A percentile compares a stretch with the other conserved stretches of the same genome.
These are phyloP conservation scores for Fusarium equiseti DNA, from an alignment of 2,329 filamentous ascomycete genomes.

Conservation along the genomic window DNA sequence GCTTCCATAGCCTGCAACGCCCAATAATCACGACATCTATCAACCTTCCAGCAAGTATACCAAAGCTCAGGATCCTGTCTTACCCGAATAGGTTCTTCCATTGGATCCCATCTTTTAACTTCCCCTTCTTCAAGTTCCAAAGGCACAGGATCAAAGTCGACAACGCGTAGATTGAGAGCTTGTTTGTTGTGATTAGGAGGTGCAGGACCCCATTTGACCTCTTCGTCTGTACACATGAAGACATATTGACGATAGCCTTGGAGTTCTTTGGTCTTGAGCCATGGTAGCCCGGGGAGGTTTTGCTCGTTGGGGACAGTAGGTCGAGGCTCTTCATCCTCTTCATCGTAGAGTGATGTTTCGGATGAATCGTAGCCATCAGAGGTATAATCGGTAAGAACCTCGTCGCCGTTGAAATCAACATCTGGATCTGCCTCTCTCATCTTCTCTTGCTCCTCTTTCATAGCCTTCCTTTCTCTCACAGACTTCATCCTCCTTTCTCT, in stretches of 20 bases:
- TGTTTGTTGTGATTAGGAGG: background rate
- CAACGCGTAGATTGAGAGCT: background rate
- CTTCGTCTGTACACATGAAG: background rate
- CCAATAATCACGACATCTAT: background rate
- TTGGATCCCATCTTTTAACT: background rate
- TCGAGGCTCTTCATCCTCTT: background rate
- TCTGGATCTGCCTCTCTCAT: background rate
- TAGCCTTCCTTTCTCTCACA: background rate
- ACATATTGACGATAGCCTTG: background rate
- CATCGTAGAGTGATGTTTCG: background rate
- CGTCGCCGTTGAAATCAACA: rapidly evolving
- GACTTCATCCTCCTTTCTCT: background rate
- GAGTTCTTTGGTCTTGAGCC: background rate
- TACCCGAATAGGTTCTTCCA: background rate
- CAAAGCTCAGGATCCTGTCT: background rate
- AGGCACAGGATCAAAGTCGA: background rate
- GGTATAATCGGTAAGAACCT: background rate
- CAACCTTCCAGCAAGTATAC: background rate
- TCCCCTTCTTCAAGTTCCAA: background rate
- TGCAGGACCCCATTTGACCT: background rate
- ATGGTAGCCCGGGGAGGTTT: background rate
- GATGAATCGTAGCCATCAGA: background rate
- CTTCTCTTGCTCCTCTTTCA: background rate
- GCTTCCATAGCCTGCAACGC: background rate
- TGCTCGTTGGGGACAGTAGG: background rate